Evolutionary conservation across 345 rosid genomes (phyloP), one percentile per base, ranked within the genome.

Genomic region (Raphanus sativus): DNA sequence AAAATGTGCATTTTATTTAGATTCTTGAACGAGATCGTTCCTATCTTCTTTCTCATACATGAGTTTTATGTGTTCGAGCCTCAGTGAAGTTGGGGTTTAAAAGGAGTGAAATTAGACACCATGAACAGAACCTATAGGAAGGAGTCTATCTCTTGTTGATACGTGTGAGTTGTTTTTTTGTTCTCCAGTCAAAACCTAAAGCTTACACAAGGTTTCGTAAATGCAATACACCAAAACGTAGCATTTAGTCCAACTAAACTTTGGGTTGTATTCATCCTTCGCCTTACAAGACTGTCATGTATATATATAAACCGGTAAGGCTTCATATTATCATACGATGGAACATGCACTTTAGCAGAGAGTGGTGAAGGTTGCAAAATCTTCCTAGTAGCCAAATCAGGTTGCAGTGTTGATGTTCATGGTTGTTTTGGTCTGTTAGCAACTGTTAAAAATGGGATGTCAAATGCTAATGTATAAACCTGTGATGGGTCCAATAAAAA

Each of bases 1-100:
- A 71, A 61, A 32, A 56, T 71, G 67, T 71, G 71, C 11, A 72
- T 66, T 75, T 32, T 6, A 56, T 67, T 63, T 42, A 66, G 71
- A 15, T 50, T 75, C 70, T 59, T 62, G 7, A 6, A 1, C 32
- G 58, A 52, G 61, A 58, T 60, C 16, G 28, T 36, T 11, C 16
- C 29, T 28, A 42, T 2, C 6, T 65, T 28, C 38, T 69, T 73
- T 71, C 12, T 48, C 67, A 30, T 29, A 1, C 6, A 48, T 61
- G 75, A 67, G 54, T 66, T 17, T 66, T 66, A 34, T 8, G 64
- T 52, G 9, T 62, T 8, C 17, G 62, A 29, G 16, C 26, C 56
- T 29, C 64, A n/a, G 24, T n/a, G 71, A 75, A 70, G 38, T 11
- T 28, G 16, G 75, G 75, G 12, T 24, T 3, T 7, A 70, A 55